Evolutionary conservation across 208 protist species (phyloP).

Genomic region (Jaenimonas drosophilae): DNA sequence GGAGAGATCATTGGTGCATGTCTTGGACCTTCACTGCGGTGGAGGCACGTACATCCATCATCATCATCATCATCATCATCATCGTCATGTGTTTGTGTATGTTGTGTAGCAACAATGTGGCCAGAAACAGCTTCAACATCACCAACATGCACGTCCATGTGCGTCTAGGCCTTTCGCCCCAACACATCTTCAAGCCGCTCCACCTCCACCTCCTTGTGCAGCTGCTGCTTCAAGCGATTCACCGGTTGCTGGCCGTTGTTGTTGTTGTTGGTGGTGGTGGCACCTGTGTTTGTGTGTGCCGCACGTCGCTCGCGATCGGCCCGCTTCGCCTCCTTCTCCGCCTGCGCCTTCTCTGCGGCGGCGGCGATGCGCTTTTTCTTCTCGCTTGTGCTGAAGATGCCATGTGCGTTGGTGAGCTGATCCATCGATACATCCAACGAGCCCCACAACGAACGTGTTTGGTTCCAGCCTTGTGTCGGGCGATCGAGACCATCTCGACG

Average conservation of each 20-base stretch:
- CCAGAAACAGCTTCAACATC: too few species aligned
- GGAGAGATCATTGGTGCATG: too few species aligned
- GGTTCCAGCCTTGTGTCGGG: slow-evolving; percentile 49
- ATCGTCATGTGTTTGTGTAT: too few species aligned
- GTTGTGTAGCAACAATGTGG: too few species aligned
- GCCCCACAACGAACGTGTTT: slow-evolving; percentile 55
- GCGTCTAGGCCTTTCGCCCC: too few species aligned
- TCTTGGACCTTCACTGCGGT: too few species aligned
- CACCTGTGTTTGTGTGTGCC: too few species aligned
- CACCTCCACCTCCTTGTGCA: slow-evolving; percentile 35
- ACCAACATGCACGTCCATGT: too few species aligned
- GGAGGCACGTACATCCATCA: too few species aligned
- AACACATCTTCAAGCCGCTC: slow-evolving; percentile 52
- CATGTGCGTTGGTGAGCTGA: slow-evolving; percentile 36
- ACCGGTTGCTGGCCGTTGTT: slow-evolving; percentile 1
- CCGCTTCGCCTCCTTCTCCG: slow-evolving; percentile 48
- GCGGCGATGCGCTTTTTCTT: slow-evolving; percentile 56
- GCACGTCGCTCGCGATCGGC: slow-evolving; percentile 19
- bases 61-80: too few species aligned
- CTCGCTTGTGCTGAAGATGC: slow-evolving; percentile 58
- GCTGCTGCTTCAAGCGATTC: slow-evolving; percentile 6
- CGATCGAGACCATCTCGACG: slow-evolving; percentile 51
- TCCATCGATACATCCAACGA: slow-evolving; percentile 53
- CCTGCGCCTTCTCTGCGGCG: slow-evolving; percentile 23
- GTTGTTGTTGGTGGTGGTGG: slow-evolving; percentile 6